Evolutionary conservation across 495 filamentous ascomycete species (phyloP), one percentile per base, ranked within the genome.

Genomic region (Penicillium bovifimosum): DNA sequence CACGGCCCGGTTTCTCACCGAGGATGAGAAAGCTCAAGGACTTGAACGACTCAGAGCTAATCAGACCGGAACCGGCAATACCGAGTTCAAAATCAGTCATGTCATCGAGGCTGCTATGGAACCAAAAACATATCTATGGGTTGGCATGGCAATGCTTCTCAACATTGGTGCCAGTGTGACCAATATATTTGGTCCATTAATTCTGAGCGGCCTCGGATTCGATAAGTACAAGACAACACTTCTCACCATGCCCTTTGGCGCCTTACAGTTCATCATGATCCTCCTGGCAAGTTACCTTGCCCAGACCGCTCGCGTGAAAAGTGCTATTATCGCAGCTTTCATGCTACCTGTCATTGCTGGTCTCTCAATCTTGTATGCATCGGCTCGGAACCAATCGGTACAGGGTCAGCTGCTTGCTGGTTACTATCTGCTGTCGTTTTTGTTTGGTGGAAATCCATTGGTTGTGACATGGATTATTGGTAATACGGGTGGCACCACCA

Each of bases 141-240:
- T 77, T 17, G 66, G 53, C 18, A 80, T 86, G 66, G 65, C 77
- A 11, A 65, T 86, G 14, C 73, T 81, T 27, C 76, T 82, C 40
- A 85, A 84, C 60, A 75, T 85, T 26, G 82, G 83, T 14, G 81
- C 82, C 2, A 73, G 72, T 34, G 80, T 86, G 9, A 79, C 79
- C 39, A 79, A 78, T 51, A 77, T 71, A 9, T 84, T 84, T 46
- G 82, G 81, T 0, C 80, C 83, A 0, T 64, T 86, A 17, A 84
- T 86, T 41, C 53, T 86, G n/a, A 66, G 59, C n/a, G 81, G 82
- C 0, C 65, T 86, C 0, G 79, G 79, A 5, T 83, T 79, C 43
- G 76, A 81, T 58, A 76, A 78, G 29, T 80, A 79, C 66, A 72
- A 33, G 5, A 81, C 81, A 0, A 75, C 67, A 18, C 61, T 79